Conservation (phyloP, 108 stramenopile genomes). For the Skeletonema grethae region DNA sequence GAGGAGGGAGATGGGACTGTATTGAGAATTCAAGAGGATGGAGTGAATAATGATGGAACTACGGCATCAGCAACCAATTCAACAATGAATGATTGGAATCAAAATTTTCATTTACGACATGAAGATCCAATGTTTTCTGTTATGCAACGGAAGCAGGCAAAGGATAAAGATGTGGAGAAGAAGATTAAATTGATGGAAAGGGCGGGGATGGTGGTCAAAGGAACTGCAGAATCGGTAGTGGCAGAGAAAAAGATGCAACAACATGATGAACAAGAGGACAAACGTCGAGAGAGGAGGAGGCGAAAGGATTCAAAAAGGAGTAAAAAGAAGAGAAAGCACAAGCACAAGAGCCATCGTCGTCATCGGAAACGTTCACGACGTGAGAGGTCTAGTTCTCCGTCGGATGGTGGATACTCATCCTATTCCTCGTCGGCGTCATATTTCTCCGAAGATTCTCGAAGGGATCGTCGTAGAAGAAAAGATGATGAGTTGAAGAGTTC, state of each 20-base stretch:
- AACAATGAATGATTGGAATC: conserved; percentile 55
- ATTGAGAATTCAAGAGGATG: conserved; percentile 26
- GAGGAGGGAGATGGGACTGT: conserved; percentile 6
- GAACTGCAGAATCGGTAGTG: conserved; percentile 6
- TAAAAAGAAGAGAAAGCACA: conserved; percentile 14
- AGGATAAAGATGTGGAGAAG: conserved; percentile 56
- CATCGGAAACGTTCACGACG: neutral
- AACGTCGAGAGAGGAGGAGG: conserved; percentile 10
- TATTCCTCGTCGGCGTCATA: conserved; percentile 13
- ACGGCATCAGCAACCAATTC: neutral
- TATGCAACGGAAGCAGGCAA: conserved; percentile 49
- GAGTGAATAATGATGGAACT: neutral
- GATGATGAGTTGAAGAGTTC: conserved; percentile 16
- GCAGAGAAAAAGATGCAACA: neutral
- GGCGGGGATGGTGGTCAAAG: conserved; percentile 50
- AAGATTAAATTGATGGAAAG: conserved; percentile 63
- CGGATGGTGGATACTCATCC: conserved; percentile 13
- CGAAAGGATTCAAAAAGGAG: conserved; percentile 7
- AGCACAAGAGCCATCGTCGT: conserved; percentile 10
- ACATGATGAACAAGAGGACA: conserved; percentile 11
- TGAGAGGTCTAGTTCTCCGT: conserved; percentile 8
- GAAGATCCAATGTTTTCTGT: conserved; percentile 91
- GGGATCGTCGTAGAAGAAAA: conserved; percentile 15
- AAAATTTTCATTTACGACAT: conserved; percentile 69
- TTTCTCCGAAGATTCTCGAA: neutral